Base-by-base conservation (phyloP, 73 alveolate genomes). In the Durusdinium trenchii region DNA sequence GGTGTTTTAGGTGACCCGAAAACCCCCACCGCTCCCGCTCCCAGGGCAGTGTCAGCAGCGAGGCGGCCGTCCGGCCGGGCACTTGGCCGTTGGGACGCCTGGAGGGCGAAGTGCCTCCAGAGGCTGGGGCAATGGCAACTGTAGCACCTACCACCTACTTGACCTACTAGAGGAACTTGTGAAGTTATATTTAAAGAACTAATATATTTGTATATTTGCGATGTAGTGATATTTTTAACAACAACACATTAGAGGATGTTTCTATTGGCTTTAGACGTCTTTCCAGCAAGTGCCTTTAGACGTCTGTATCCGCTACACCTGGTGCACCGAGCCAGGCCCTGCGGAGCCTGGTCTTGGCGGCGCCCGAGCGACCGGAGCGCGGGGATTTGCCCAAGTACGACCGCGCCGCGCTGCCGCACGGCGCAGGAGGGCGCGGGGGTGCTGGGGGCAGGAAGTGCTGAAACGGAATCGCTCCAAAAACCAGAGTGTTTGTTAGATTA, bases 311-410 rank as follows among this genome's bases (percentile, higher is more conserved):
- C 61, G 12, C 50, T 6, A 73, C 48, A 50, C 30, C 48, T 12
- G 51, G 1, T 32, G 35, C 42, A 30, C 5, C 9, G 84, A 14
- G 20, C 87, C 71, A 82, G 92, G 69, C 47, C 30, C 92, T 85
- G 61, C 95, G 40, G 47, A 42, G 81, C 52, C 43, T 38, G 42
- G 95, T 85, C 32, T 60, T 85, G 36, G 95, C 95, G 42, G 76
- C 95, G 43, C 95, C 95, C 40, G 95, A 85, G 45, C 81, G 95
- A 3, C 95, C 95, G 20, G 95, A 85, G 61, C 76, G 95, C 6
- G 82, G 26, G 61, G 95, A 85, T 38, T 35, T 85, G 95, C 95
- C 95, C 79, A 85, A 85, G 95, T 82, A 82, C 69, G 92, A 82
- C 69, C 92, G 92, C 46, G 92, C 92, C n/a, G 67, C 92, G 48